Evolutionary conservation across 345 rosid species (phyloP), one percentile per base, ranked within the genome.

Genomic region (Eucalyptus sp.): DNA sequence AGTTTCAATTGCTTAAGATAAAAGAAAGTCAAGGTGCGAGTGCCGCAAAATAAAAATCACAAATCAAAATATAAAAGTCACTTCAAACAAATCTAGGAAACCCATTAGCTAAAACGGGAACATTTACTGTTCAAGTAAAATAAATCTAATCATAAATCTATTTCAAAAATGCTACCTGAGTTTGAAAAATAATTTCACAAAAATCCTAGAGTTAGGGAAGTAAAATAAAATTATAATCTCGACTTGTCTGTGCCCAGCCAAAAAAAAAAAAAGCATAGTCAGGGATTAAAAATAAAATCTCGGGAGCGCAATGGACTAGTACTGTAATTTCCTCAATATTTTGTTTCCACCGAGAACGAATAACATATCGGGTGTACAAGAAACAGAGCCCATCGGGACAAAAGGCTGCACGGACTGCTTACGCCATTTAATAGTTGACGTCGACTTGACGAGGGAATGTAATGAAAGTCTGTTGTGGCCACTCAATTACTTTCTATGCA

Each of bases 341-440:
- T 62, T 52, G 9, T 3, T 20, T 52, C 58, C 25, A 1, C 4
- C 18, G 58, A 52, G 58, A 52, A 52, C 2, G 58, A 52, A 24
- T 7, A 0, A 3, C 56, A 18, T 17, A 51, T 13, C 2, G 8
- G n/a, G 10, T 14, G 5, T 1, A n/a, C 18, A 4, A 12, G 66
- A 27, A 25, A 12, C n/a, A 5, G 7, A 60, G n/a, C 13, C 27
- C 20, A 17, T 16, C 20, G 9, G 22, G 24, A 8, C 22, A 52
- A 52, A 52, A 52, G 2, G 56, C 24, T 52, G 3, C 56, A 8
- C 31, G 4, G 2, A 60, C 16, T 13, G n/a, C 7, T 25, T 5
- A 12, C n/a, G 3, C 31, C 64, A 5, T 58, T 56, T 58, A 2
- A 10, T 2, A 25, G 64, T 25, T 25, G 31, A 60, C 15, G 15